A percentile compares a stretch with the other conserved stretches of the same genome.
These are phyloP conservation scores for Colletotrichum cordylinicola DNA, from an alignment of 2,329 filamentous ascomycete genomes.

Conservation along the genomic window DNA sequence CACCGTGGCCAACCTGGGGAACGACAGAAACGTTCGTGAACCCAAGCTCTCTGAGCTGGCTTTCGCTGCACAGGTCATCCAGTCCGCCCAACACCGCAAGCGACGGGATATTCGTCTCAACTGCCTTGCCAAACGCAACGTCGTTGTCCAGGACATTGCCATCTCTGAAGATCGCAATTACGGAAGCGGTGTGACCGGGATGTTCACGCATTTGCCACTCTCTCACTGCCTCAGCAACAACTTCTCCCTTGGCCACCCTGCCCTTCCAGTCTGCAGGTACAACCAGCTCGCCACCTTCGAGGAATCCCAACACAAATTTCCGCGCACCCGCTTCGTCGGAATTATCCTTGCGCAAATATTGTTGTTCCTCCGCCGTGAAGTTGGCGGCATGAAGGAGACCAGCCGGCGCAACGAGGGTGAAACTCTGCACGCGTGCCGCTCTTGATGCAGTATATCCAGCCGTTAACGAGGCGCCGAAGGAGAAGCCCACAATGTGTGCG, in stretches of 20 bases:
- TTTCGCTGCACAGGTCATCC: slow-evolving; percentile 25
- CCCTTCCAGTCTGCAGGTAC: slow-evolving; percentile 51
- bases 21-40: slow-evolving; percentile 28
- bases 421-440: slow-evolving; percentile 33
- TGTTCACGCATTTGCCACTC: slow-evolving; percentile 54
- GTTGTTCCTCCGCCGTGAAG: slow-evolving; percentile 32
- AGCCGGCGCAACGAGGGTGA: slow-evolving; percentile 52
- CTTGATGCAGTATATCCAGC: slow-evolving; percentile 41
- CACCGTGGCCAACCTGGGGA: slow-evolving; percentile 25
- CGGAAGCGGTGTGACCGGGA: slow-evolving; percentile 47
- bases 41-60: slow-evolving; percentile 20
- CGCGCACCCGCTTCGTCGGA: slow-evolving; percentile 34
- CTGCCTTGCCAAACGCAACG: slow-evolving; percentile 25
- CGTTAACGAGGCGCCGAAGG: slow-evolving; percentile 50
- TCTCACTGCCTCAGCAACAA: slow-evolving; percentile 52
- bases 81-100: slow-evolving; percentile 29
- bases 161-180: slow-evolving; percentile 52
- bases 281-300: slow-evolving; percentile 48
- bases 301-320: slow-evolving; percentile 40
- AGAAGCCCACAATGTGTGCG: slow-evolving; percentile 54
- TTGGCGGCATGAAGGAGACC: slow-evolving; percentile 39
- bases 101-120: slow-evolving; percentile 1
- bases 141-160: slow-evolving; percentile 44
- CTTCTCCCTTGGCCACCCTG: slow-evolving; percentile 41
- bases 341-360: slow-evolving; percentile 27